Evolutionary conservation across 129 eudicot genomes (phyloP).

Genomic region (Pittosporum tobira): DNA sequence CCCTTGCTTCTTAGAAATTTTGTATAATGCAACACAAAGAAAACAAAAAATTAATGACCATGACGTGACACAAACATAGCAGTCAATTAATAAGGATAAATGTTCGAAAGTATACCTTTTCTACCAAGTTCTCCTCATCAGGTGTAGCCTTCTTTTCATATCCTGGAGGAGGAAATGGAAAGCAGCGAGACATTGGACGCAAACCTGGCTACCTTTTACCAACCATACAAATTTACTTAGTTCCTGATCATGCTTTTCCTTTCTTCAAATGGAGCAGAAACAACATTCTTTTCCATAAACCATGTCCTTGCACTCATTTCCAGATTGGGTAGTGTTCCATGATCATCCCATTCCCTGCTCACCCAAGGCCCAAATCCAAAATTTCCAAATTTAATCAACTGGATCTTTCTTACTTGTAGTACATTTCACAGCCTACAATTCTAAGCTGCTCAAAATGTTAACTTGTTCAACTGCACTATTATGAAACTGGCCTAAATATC

Average conservation of each 20-base stretch:
- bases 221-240: slow-evolving; percentile 14
- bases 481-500: slow-evolving; percentile 8
- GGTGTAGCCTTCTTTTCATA: slow-evolving; percentile 38
- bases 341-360: slow-evolving; percentile 15
- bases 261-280: slow-evolving; percentile 19
- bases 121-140: slow-evolving; percentile 27
- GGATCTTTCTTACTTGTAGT: too few species aligned
- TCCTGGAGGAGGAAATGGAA: slow-evolving; percentile 67
- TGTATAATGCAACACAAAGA: too few species aligned
- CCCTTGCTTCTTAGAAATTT: too few species aligned
- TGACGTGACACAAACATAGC: too few species aligned
- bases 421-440: not conserved
- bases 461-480: slow-evolving; percentile 1
- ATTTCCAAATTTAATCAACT: not conserved
- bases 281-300: slow-evolving; percentile 22
- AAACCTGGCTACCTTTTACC: slow-evolving; percentile 6
- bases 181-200: slow-evolving; percentile 62
- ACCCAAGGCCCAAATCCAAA: slow-evolving; percentile 5
- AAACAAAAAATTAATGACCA: too few species aligned
- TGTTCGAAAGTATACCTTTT: slow-evolving; percentile 26
- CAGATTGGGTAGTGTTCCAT: slow-evolving; percentile 14
- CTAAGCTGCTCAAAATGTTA: not conserved
- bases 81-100: slow-evolving; percentile 4
- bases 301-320: slow-evolving; percentile 37
- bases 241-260: slow-evolving; percentile 9